Evolutionary conservation across 345 rosid species (phyloP).

Genomic region (Garcia nutans): DNA sequence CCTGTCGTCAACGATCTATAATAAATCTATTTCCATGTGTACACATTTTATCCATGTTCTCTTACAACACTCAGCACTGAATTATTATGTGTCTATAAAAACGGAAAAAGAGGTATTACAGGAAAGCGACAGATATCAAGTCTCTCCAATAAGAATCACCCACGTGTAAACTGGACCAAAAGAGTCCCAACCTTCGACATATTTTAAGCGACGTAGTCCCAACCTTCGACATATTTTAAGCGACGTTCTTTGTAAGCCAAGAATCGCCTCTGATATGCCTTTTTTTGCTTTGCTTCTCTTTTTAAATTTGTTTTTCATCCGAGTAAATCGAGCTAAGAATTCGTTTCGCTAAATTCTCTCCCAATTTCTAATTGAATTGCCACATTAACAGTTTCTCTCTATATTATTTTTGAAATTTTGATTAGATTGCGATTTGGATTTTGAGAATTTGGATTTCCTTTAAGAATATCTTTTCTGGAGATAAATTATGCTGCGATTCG

Average conservation of each 20-base stretch:
- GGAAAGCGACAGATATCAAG: background rate
- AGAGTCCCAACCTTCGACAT: background rate
- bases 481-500: constrained; percentile 66
- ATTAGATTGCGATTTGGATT: background rate
- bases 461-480: background rate
- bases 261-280: constrained; percentile 34
- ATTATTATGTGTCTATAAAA: background rate
- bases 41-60: background rate
- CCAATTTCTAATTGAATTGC: constrained; percentile 11
- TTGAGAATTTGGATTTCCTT: constrained; percentile 5
- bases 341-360: constrained; percentile 6
- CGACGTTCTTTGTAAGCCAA: constrained; percentile 34
- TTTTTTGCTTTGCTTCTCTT: no score
- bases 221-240: background rate
- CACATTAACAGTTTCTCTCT: constrained; percentile 5
- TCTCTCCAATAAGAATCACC: background rate
- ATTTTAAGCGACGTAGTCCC: constrained; percentile 13
- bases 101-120: background rate
- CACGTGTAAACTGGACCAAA: constrained; percentile 18
- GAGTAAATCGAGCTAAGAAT: background rate
- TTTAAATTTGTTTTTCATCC: background rate
- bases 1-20: background rate
- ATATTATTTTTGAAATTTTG: constrained; percentile 1
- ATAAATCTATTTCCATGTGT: background rate
- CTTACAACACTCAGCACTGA: background rate